Percentiles rank a stretch among this genome's conserved stretches.
Conservation (phyloP, 208 protist species). For the Trypanosomatidae sp. region DNA sequence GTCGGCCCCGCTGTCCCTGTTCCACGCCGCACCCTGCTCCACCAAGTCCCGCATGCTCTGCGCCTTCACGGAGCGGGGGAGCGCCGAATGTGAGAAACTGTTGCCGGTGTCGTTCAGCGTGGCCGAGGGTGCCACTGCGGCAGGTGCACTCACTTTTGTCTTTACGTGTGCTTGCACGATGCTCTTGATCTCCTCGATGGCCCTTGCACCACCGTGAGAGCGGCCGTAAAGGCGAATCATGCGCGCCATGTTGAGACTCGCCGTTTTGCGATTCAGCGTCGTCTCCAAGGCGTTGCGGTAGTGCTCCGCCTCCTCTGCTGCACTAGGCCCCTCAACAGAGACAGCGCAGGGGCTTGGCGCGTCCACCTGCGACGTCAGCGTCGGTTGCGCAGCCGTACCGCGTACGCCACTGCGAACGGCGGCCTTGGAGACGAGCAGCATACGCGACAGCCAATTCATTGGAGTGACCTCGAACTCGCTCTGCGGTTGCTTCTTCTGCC, state of each 20-base stretch:
- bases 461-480: neutral
- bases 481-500: constrained; percentile 3
- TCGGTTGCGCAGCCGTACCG: neutral
- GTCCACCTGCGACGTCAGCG: neutral
- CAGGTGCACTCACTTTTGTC: constrained; percentile 14
- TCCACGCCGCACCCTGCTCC: neutral
- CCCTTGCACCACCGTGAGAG: constrained; percentile 30
- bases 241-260: constrained; percentile 42
- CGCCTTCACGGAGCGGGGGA: neutral
- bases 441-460: constrained; percentile 23
- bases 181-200: constrained; percentile 44
- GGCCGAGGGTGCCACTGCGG: neutral
- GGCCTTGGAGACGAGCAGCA: constrained; percentile 3
- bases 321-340: neutral
- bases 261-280: constrained; percentile 28
- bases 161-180: constrained; percentile 30
- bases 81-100: neutral
- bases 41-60: neutral
- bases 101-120: neutral
- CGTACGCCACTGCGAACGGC: neutral
- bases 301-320: neutral
- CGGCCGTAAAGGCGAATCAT: constrained; percentile 51
- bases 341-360: neutral
- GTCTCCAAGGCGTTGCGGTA: constrained; percentile 20
- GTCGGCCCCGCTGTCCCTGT: neutral